Conservation (phyloP, 192 early-diverging fungal genomes). For the Oehlia diaphana region DNA sequence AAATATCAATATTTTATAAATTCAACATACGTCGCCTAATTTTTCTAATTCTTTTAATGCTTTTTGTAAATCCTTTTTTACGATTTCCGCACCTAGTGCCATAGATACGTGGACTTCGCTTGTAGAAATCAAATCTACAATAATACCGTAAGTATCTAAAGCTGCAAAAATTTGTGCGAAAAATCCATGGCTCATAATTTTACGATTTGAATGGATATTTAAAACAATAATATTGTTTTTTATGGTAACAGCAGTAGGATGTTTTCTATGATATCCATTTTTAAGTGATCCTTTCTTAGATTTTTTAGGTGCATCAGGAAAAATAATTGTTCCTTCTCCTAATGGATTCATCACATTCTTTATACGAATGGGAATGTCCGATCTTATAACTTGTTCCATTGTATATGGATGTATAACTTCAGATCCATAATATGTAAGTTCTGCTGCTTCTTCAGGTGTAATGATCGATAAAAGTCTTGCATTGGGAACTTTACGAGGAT, state of each 20-base stretch:
- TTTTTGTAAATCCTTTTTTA: slow-evolving; percentile 70
- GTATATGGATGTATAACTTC: slow-evolving; percentile 99
- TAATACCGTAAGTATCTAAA: slow-evolving; percentile 88
- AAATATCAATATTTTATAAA: background rate
- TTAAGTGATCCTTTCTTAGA: slow-evolving; percentile 54
- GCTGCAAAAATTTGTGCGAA: slow-evolving; percentile 94
- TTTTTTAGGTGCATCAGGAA: slow-evolving; percentile 60
- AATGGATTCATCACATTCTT: slow-evolving; percentile 96
- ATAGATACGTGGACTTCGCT: slow-evolving; percentile 92
- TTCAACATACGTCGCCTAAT: slow-evolving; percentile 63
- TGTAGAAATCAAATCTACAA: slow-evolving; percentile 92
- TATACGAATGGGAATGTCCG: slow-evolving; percentile 96
- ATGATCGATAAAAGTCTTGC: slow-evolving; percentile 88
- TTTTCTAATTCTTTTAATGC: slow-evolving; percentile 79
- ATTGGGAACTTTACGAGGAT: slow-evolving; percentile 90
- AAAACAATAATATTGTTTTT: slow-evolving; percentile 95
- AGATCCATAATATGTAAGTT: slow-evolving; percentile 95
- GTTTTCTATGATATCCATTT: slow-evolving; percentile 74
- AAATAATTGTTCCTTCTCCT: slow-evolving; percentile 92
- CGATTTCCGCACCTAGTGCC: slow-evolving; percentile 65
- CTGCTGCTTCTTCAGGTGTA: slow-evolving; percentile 96
- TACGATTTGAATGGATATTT: slow-evolving; percentile 97
- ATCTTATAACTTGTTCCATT: slow-evolving; percentile 99
- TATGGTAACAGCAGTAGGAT: slow-evolving; percentile 98
- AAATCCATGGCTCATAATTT: slow-evolving; percentile 94